Percentiles rank a stretch among this genome's conserved stretches.
phyloP scores from a whole-genome alignment of 192 early-diverging fungal genomes.

The Coemansia sp. region DNA sequence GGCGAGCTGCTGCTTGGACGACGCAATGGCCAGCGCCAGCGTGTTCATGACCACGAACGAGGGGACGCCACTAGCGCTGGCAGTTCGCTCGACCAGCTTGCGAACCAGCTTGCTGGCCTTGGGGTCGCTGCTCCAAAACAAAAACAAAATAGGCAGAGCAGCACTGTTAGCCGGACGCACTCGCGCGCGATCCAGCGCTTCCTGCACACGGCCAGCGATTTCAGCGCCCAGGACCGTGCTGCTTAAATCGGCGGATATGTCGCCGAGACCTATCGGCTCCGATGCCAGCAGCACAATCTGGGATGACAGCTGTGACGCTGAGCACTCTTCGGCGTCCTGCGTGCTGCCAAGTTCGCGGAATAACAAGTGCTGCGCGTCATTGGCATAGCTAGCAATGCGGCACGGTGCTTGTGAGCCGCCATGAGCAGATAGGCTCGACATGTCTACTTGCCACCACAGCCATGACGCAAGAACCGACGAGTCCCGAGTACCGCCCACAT shows the following conservation, averaged over 20 bases:
- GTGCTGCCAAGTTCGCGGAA: conserved; percentile 15
- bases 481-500: conserved; percentile 14
- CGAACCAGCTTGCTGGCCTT: conserved; percentile 13
- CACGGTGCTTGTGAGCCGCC: neutral
- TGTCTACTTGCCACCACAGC: conserved; percentile 53
- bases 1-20: conserved; percentile 36
- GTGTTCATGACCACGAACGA: conserved; percentile 9
- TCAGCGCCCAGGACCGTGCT: neutral
- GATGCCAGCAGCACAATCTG: conserved; percentile 25
- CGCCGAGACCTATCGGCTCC: conserved; percentile 17
- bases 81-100: conserved; percentile 15
- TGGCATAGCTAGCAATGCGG: conserved; percentile 9
- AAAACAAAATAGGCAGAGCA: conserved; percentile 20
- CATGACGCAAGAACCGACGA: conserved; percentile 35
- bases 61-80: conserved; percentile 9
- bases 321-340: neutral
- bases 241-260: conserved; percentile 7
- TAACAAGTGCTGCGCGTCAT: conserved; percentile 2
- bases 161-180: neutral
- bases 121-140: conserved; percentile 35
- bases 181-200: conserved; percentile 11
- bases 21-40: conserved; percentile 22
- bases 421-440: conserved; percentile 8
- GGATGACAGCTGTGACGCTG: neutral
- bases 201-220: conserved; percentile 7